Base-by-base conservation (phyloP, 805 yeast genomes). In the Debaryomyces castellii region DNA sequence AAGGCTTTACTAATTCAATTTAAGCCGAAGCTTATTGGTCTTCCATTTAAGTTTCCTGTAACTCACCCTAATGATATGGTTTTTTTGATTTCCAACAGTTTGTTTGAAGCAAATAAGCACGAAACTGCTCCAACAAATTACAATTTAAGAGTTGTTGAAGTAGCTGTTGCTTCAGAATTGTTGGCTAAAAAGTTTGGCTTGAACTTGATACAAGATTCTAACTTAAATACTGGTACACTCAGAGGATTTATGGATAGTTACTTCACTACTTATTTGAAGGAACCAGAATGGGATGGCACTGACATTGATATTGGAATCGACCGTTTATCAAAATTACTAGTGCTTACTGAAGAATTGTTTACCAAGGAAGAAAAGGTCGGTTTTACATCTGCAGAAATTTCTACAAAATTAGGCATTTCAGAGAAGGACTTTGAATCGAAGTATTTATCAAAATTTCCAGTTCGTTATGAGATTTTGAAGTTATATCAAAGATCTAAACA, bases 61-160 rank as follows among this genome's bases (percentile, higher is more conserved):
- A 63, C 74, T 9, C 53, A 69, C 21, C 74, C 77, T 11, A 51
- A 62, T 38, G 68, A 68, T 25, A 63, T 81, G 40, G 74, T 73
- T 5, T 83, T 83, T 54, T 71, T 85, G 41, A 79, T 85, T 40
- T 80, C 89, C 33, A 83, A 85, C 63, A 77, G 86, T 28, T 67
- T 84, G 46, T 78, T 80, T 17, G 75, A 74, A 18, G 78, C 89
- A 14, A 82, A 82, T 64, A 85, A 85, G 58, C 78, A 76, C 45
- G 87, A 81, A 58, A 82, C 89, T 1, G 89, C 85, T 1, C 88
- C 90, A 0, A 64, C 73, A 6, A 81, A 82, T 62, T 85, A 85
- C 62, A 85, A 85, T 57, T 69, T 85, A 53, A 73, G 91, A 37
- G 89, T 83, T 1, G 89, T 83, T 11, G 90, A 85, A 58, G 85